Percentiles rank a stretch among this genome's conserved stretches.
These are phyloP conservation scores for Chaetomium globosum DNA, from an alignment of 2,329 filamentous ascomycete genomes.

Conservation along the genomic window DNA sequence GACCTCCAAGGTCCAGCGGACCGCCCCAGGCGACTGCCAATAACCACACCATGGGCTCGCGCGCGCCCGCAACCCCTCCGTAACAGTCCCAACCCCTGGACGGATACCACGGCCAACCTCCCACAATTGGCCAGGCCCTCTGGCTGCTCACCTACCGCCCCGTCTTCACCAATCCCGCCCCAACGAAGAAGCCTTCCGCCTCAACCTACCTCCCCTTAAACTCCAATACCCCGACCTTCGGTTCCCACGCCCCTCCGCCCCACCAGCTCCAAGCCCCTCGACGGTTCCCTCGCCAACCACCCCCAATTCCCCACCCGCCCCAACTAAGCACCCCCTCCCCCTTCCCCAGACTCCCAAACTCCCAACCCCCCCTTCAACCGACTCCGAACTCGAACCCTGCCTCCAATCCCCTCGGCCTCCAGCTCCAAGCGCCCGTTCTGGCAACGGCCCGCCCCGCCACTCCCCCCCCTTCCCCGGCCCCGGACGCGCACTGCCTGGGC, in stretches of 20 bases:
- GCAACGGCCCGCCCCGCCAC: conserved; percentile 52
- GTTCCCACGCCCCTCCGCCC: conserved; percentile 27
- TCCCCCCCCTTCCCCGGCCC: conserved; percentile 14
- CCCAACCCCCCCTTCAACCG: no score
- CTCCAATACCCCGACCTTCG: conserved; percentile 41
- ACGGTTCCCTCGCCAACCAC: conserved; percentile 36
- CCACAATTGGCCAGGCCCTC: conserved; percentile 53
- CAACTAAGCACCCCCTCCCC: no score
- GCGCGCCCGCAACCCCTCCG: conserved; percentile 55
- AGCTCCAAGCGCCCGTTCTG: conserved; percentile 49
- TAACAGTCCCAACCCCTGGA: conserved; percentile 50
- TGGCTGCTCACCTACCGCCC: conserved; percentile 59
- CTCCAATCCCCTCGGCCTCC: conserved; percentile 30
- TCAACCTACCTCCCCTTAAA: conserved; percentile 45
- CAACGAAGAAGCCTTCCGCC: conserved; percentile 52
- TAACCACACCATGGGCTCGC: conserved; percentile 60
- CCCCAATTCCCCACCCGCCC: no score
- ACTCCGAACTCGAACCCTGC: no score
- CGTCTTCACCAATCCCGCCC: conserved; percentile 56
- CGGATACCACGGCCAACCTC: conserved; percentile 42
- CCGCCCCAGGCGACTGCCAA: conserved; percentile 50
- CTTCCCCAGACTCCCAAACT: conserved; percentile 12
- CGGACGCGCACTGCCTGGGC: conserved; percentile 37
- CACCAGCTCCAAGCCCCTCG: conserved; percentile 44
- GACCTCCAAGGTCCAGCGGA: conserved; percentile 41